These are phyloP conservation scores for Aspergillus novofumigatus DNA, from an alignment of 2,329 filamentous ascomycete genomes.

Conservation along the genomic window DNA sequence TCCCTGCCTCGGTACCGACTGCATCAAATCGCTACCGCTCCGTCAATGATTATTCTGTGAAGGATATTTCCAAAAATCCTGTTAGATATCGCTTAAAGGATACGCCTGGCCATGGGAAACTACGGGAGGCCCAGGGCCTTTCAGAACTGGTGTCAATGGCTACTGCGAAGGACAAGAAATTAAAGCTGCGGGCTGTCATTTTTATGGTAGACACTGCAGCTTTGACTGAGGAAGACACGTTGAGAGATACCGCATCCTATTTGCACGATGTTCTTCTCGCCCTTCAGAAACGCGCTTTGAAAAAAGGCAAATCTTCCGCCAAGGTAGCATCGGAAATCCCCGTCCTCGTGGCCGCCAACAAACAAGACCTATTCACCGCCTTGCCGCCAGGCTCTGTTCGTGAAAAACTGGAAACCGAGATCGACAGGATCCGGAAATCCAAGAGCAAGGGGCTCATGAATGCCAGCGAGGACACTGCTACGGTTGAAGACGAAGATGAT, in stretches of 20 bases:
- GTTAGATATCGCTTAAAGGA: conserved; percentile 51
- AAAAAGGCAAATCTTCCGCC: conserved; percentile 46
- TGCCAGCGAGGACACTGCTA: conserved; percentile 62
- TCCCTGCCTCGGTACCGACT: conserved; percentile 50
- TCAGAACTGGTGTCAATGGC: conserved; percentile 34
- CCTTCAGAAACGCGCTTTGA: conserved; percentile 69
- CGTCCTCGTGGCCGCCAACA: conserved; percentile 86
- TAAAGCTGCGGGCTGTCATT: conserved; percentile 64
- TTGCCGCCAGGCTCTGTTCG: conserved; percentile 74
- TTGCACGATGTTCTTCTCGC: conserved; percentile 83
- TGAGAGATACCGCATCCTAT: conserved; percentile 74
- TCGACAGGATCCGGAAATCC: conserved; percentile 71
- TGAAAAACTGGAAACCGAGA: conserved; percentile 71
- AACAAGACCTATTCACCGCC: conserved; percentile 91
- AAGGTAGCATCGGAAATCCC: conserved; percentile 61
- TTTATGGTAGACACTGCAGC: conserved; percentile 85
- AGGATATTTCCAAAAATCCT: conserved; percentile 41
- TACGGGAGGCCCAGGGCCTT: conserved; percentile 60
- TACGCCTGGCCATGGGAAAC: conserved; percentile 92
- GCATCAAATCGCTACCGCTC: conserved; percentile 62
- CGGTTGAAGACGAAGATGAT: conserved; percentile 66
- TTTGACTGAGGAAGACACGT: conserved; percentile 44
- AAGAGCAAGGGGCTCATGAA: conserved; percentile 78
- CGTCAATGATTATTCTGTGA: conserved; percentile 61
- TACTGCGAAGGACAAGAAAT: conserved; percentile 30